Conservation (phyloP, 768 basidiomycete genomes). For the Kwoniella mangroviensis region DNA sequence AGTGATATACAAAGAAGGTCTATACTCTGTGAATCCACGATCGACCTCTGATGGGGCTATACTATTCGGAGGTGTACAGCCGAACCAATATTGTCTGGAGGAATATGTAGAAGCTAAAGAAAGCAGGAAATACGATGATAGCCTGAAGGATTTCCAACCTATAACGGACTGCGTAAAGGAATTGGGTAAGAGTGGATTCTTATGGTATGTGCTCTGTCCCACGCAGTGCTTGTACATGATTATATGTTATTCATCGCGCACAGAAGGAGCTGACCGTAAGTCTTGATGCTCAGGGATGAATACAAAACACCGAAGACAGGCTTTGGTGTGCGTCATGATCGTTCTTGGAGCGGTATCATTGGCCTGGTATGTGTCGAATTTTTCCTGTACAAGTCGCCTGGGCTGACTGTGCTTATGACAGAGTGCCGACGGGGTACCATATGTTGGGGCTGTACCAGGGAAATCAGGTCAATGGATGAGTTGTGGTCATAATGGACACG, state of each 20-base stretch:
- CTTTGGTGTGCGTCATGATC: conserved; percentile 29
- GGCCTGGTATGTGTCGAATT: conserved; percentile 38
- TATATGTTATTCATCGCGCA: too few relatives aligned
- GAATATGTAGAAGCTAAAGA: conserved; percentile 26
- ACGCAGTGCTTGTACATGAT: background rate
- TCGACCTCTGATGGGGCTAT: conserved; percentile 21
- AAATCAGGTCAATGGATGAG: conserved; percentile 47
- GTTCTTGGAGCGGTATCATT: conserved; percentile 50
- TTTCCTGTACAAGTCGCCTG: background rate
- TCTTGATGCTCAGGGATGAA: background rate
- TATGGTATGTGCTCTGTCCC: conserved; percentile 39
- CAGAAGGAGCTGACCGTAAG: background rate
- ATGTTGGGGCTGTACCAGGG: conserved; percentile 42
- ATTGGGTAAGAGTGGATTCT: conserved; percentile 40
- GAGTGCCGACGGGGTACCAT: conserved; percentile 46
- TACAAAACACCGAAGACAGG: background rate
- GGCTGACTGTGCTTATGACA: conserved; percentile 1
- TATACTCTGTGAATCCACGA: conserved; percentile 36
- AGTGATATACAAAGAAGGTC: conserved; percentile 24
- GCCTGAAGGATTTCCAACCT: conserved; percentile 34
- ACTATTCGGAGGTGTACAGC: conserved; percentile 28
- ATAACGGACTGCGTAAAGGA: conserved; percentile 45
- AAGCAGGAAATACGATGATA: conserved; percentile 25
- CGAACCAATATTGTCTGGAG: conserved; percentile 22
- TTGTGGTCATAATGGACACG: conserved; percentile 44